These are phyloP conservation scores for Chrysoporthe cubensis DNA, from an alignment of 2,329 filamentous ascomycete genomes.

Conservation along the genomic window DNA sequence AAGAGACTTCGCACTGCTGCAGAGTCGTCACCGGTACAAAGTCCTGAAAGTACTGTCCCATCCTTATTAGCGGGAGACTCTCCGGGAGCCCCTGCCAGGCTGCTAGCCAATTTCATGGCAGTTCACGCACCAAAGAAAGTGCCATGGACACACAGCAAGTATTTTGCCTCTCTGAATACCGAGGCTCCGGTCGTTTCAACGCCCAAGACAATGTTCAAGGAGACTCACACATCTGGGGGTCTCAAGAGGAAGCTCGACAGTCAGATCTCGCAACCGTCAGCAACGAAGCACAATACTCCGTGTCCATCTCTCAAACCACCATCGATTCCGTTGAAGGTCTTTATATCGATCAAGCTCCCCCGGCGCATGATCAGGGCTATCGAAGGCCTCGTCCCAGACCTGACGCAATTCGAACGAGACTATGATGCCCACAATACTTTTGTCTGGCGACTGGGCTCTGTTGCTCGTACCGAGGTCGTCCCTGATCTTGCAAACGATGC, in stretches of 20 bases:
- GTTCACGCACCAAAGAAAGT: slow-evolving; percentile 34
- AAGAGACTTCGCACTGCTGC: slow-evolving; percentile 14
- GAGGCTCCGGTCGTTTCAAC: neutral
- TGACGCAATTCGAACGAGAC: slow-evolving; percentile 37
- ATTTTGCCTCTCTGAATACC: slow-evolving; percentile 21
- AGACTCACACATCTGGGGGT: neutral
- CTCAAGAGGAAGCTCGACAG: neutral
- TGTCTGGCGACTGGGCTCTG: slow-evolving; percentile 32
- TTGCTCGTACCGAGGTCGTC: slow-evolving; percentile 30
- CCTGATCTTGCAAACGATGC: slow-evolving; percentile 60
- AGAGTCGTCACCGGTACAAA: neutral
- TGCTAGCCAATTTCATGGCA: slow-evolving; percentile 35
- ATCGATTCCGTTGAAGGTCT: slow-evolving; percentile 27
- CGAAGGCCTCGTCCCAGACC: slow-evolving; percentile 31
- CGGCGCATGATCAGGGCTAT: slow-evolving; percentile 30
- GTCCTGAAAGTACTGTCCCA: neutral
- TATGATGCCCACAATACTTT: slow-evolving; percentile 33
- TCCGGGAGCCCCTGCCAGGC: slow-evolving; percentile 15
- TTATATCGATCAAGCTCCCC: slow-evolving; percentile 35
- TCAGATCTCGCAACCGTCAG: neutral
- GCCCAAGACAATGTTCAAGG: neutral
- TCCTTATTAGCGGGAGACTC: slow-evolving; percentile 18
- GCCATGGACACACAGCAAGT: slow-evolving; percentile 31
- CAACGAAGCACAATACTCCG: slow-evolving; percentile 17
- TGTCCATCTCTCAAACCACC: slow-evolving; percentile 28